phyloP scores from a whole-genome alignment of 164 flowering plant species.

The Saururus chinensis region DNA sequence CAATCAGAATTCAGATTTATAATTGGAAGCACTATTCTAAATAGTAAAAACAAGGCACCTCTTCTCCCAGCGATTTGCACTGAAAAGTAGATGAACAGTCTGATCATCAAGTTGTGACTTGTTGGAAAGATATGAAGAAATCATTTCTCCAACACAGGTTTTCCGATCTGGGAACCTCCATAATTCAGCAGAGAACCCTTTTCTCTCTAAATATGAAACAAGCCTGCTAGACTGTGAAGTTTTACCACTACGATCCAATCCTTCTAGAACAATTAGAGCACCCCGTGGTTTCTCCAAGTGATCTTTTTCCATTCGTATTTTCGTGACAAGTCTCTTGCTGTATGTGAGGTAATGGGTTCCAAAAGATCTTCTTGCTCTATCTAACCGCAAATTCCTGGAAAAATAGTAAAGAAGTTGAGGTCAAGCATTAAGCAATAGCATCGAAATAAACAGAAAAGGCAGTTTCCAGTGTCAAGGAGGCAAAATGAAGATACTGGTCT shows the following conservation, averaged over 20 bases:
- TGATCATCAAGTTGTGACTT: constrained; percentile 65
- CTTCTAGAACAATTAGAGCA: constrained; percentile 72
- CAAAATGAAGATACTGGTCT: too few relatives aligned
- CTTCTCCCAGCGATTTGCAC: constrained; percentile 86
- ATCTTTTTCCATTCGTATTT: constrained; percentile 30
- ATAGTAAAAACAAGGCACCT: constrained; percentile 27
- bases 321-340: constrained; percentile 1
- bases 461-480: too few relatives aligned
- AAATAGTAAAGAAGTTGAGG: too few relatives aligned
- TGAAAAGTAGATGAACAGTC: constrained; percentile 70
- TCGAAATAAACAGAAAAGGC: too few relatives aligned
- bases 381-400: too few relatives aligned
- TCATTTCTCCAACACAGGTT: constrained; percentile 63
- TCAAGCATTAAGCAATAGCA: too few relatives aligned
- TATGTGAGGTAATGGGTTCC: background rate
- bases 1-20: background rate
- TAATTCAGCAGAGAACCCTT: constrained; percentile 46
- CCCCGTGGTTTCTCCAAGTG: constrained; percentile 35
- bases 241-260: constrained; percentile 81
- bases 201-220: constrained; percentile 29
- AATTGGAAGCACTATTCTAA: background rate
- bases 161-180: constrained; percentile 76
- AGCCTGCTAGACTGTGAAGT: constrained; percentile 49
- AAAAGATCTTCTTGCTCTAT: too few relatives aligned
- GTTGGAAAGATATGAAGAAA: constrained; percentile 64